Percentiles rank a stretch among this genome's conserved stretches.
Evolutionary conservation across 148 eudicot species (phyloP).

Genomic region (Heliosperma pusillum): DNA sequence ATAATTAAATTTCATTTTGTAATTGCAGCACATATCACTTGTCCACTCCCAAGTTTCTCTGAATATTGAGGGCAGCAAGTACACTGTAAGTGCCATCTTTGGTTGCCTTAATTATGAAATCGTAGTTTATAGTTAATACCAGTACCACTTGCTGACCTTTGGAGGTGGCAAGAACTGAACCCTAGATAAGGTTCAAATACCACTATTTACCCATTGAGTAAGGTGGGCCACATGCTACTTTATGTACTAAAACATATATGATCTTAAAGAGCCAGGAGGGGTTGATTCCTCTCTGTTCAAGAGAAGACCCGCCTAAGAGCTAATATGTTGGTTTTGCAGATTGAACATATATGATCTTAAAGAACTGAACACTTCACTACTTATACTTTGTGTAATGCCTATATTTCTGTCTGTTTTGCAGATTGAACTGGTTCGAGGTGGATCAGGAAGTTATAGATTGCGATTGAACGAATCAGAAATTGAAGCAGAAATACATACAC

Average conservation of each 20-base stretch:
- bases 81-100: constrained; percentile 58
- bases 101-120: neutral
- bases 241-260: too few relatives aligned
- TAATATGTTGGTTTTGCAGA: too few relatives aligned
- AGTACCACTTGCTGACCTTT: neutral
- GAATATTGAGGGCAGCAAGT: constrained; percentile 98
- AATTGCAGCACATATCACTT: constrained; percentile 96
- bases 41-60: constrained; percentile 87
- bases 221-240: too few relatives aligned
- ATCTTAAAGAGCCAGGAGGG: too few relatives aligned
- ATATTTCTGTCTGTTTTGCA: constrained; percentile 23
- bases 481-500: constrained; percentile 97
- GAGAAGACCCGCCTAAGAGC: too few relatives aligned
- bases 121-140: neutral
- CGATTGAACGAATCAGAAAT: constrained; percentile 79
- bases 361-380: too few relatives aligned
- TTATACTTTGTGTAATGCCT: neutral
- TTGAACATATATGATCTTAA: too few relatives aligned
- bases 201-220: too few relatives aligned
- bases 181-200: too few relatives aligned
- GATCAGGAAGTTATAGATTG: constrained; percentile 92
- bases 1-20: neutral
- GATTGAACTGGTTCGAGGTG: constrained; percentile 92
- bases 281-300: too few relatives aligned
- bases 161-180: neutral